A percentile compares a stretch with the other conserved stretches of the same genome.
phyloP scores from a whole-genome alignment of 768 basidiomycete species.

The Dioszegia hungarica region DNA sequence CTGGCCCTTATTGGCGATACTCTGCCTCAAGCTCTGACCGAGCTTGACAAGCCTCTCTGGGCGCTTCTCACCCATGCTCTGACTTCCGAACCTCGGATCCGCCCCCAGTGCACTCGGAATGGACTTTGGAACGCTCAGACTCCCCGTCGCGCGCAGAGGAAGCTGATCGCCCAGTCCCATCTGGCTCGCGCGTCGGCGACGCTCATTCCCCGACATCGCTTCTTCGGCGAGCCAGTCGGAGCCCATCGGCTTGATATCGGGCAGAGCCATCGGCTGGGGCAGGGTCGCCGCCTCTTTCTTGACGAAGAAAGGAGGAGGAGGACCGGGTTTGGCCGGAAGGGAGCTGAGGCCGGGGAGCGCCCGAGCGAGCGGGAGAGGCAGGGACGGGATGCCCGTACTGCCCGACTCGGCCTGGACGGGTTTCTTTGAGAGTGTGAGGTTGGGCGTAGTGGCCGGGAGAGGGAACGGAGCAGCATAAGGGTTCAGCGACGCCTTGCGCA shows the following conservation, averaged over 20 bases:
- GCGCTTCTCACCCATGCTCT: constrained; percentile 11
- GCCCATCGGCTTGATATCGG: constrained; percentile 30
- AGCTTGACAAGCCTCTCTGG: constrained; percentile 33
- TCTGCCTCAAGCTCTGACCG: constrained; percentile 21
- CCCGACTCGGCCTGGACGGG: too few species aligned
- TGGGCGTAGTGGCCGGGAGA: constrained; percentile 12
- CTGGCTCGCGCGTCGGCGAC: constrained; percentile 26
- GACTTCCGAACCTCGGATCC: not conserved
- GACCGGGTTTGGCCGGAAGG: constrained; percentile 17
- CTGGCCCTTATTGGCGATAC: constrained; percentile 10
- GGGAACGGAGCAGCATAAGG: constrained; percentile 34
- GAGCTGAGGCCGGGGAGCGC: too few species aligned
- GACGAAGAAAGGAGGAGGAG: constrained; percentile 33
- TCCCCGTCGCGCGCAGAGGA: not conserved
- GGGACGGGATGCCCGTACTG: not conserved
- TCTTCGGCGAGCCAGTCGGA: constrained; percentile 29
- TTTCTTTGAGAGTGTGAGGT: not conserved
- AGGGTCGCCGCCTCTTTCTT: constrained; percentile 33
- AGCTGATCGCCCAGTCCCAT: constrained; percentile 5
- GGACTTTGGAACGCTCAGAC: not conserved
- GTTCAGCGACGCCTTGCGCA: constrained; percentile 10
- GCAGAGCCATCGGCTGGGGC: constrained; percentile 37
- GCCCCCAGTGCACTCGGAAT: not conserved
- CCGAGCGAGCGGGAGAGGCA: constrained; percentile 12
- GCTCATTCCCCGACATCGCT: constrained; percentile 30